Evolutionary conservation across 805 yeast genomes (phyloP), one percentile per base, ranked within the genome.

Genomic region (Suhomyces xylopsoci): DNA sequence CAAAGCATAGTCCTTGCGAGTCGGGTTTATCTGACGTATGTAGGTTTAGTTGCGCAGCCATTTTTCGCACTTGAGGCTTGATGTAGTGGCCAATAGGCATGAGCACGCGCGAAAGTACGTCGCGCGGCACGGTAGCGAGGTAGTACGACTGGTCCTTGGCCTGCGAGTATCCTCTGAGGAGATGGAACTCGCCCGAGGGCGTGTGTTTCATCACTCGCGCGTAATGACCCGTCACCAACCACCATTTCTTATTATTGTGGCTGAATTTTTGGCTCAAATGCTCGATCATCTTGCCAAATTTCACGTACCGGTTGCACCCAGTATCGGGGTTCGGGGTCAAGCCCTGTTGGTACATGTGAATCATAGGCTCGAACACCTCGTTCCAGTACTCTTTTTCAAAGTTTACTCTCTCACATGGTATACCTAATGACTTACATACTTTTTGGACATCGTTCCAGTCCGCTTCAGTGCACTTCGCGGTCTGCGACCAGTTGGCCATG

Each of bases 291-390:
- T 76, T 79, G 2, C 99, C 98, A 71, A 94, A 94, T 66, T 94
- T 94, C 58, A 94, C 87, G 64, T 82, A 81, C 53, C 80, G 78
- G 67, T 94, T 94, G 66, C 99, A 94, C 17, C 85, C 83, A 19
- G 92, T 85, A 65, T 94, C 99, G 0, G 99, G 98, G 61, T 94
- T 94, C 0, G 99, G 99, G 0, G 99, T 94, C 42, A 77, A 61
- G 0, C 99, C 99, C 8, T 56, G 62, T 34, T 76, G 70, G 65
- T 92, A 94, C 62, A 76, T 77, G 3, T 81, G 81, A 20, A 94
- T 68, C 97, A 94, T 93, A 1, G 99, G 98, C 64, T 83, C 86
- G 66, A 94, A 94, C 7, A 94, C 98, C 51, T 87, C 86, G 17
- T 77, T 74, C 99, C 99, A 94, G 68, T 94, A 94, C 51, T 94